Base-by-base conservation (phyloP, 371 early-diverging fungal genomes). In the Rhizomucor miehei region DNA sequence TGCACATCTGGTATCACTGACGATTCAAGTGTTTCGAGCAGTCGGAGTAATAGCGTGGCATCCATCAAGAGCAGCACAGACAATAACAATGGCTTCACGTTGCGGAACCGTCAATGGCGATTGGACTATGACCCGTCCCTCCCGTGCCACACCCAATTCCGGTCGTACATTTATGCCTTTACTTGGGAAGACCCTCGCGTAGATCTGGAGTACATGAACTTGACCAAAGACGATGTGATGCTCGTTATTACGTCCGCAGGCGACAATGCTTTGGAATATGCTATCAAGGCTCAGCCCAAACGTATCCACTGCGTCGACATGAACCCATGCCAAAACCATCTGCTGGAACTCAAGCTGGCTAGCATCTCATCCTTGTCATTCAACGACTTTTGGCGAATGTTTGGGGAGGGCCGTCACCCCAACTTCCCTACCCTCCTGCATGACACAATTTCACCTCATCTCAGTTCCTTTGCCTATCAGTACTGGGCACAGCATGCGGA, bases 121-220 rank as follows among this genome's bases (percentile, higher is more conserved):
- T 67, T 87, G 21, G 78, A 87, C 9, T 92, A 91, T 51, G 76
- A 87, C 51, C 84, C 86, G 0, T 64, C 74, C 0, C 63, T 84
- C 44, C 66, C 86, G 4, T 82, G 82, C 37, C 86, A 88, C 54
- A 79, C 86, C 1, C 87, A 89, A 56, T 90, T 92, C 65, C 75
- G 84, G 11, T 89, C 91, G 1, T 92, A 91, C 61, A 89, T 92
- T 48, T 92, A 91, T 57, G 91, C 90, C 6, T 92, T 92, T 51
- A 87, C 93, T 1, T 92, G 91, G 93, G 91, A 92, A 55, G 92
- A 92, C 60, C 92, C 92, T 1, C 80, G 84, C 17, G 82, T 83
- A 20, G 92, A 92, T 60, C 66, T 92, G 17, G 73, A 86, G 45
- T 80, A 82, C 41, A 59, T 92, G 54, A 77, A 88, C 50, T 56